phyloP scores from a whole-genome alignment of 495 filamentous ascomycete genomes.

The Jackrogersella minutella region DNA sequence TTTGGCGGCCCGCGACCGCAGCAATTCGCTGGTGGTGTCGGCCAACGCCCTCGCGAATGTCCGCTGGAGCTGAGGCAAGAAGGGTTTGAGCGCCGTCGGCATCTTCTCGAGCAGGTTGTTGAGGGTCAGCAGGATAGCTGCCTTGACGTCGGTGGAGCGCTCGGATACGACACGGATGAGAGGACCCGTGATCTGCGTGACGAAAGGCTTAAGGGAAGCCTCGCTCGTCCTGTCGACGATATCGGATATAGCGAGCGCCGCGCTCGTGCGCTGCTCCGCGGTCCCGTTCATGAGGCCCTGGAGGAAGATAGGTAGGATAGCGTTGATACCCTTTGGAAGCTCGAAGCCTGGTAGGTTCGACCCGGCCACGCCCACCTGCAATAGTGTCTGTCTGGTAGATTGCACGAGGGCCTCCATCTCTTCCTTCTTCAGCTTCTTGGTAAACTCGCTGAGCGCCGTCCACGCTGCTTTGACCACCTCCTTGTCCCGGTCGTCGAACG shows the following conservation, averaged over 20 bases:
- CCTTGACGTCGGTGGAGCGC: constrained; percentile 91
- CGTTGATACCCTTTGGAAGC: constrained; percentile 96
- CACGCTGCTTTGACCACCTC: constrained; percentile 93
- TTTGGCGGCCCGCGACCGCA: constrained; percentile 90
- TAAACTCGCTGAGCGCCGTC: constrained; percentile 87
- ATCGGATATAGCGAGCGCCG: constrained; percentile 93
- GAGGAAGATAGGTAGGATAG: constrained; percentile 94
- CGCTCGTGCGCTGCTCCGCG: constrained; percentile 86
- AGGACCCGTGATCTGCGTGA: constrained; percentile 96
- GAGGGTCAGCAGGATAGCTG: constrained; percentile 90
- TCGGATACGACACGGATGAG: constrained; percentile 97
- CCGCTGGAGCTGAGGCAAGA: constrained; percentile 93
- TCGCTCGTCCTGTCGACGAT: constrained; percentile 89
- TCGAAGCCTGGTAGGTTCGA: constrained; percentile 87
- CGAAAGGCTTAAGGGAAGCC: constrained; percentile 86
- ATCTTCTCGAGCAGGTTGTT: constrained; percentile 98
- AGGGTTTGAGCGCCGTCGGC: constrained; percentile 92
- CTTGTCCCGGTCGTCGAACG: constrained; percentile 85
- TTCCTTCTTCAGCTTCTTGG: constrained; percentile 89
- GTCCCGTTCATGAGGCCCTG: constrained; percentile 97
- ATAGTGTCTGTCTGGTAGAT: constrained; percentile 82
- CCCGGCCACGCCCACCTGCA: constrained; percentile 88
- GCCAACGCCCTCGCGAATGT: constrained; percentile 96
- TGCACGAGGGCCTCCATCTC: constrained; percentile 96
- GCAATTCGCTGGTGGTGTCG: constrained; percentile 87